Evolutionary conservation across 1,139 yeast genomes (phyloP), one percentile per base, ranked within the genome.

Genomic region (Hemisphaericaspora lyxosophila): DNA sequence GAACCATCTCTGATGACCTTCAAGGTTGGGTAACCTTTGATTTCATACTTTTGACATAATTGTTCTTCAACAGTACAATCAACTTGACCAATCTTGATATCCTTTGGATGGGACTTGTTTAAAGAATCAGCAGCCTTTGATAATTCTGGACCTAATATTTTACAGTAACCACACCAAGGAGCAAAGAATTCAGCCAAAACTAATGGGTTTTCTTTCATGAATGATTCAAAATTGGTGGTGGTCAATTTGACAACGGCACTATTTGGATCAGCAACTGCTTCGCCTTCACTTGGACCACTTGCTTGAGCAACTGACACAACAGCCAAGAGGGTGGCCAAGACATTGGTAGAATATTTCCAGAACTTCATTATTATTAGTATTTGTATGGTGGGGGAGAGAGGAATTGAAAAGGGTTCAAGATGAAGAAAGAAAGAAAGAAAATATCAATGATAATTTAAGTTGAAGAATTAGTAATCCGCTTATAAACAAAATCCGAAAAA

Each of bases 81-180:
- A 50, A 92, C 72, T 71, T 92, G 96, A 42, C 92, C 97, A 55
- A 92, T 73, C 50, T 82, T 78, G 62, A 90, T 84, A 44, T 78
- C 70, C n/a, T n/a, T n/a, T 33, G 73, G 69, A 49, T 68, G 57
- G 47, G 84, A 67, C 34, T 74, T 80, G 49, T 76, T 77, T 58
- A 92, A 74, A 18, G 60, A 53, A 48, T 86, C 84, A 39, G 98
- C 97, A 38, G 97, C 98, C 54, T 76, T 64, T 50, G 85, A 78
- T 59, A 78, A 90, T 64, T 92, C 92, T 37, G 98, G 98, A 16
- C 92, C 97, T 50, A 92, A 75, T 44, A 80, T 80, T 75, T 92
- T 89, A 75, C 98, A 92, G 70, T 92, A 96, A 16, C 98, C 98
- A 75, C 98, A 92, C 98, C 98, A 92, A 59, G 98, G 97, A 22